Conservation (phyloP, 2,329 filamentous ascomycete species). For the Nannizzia gypsea region DNA sequence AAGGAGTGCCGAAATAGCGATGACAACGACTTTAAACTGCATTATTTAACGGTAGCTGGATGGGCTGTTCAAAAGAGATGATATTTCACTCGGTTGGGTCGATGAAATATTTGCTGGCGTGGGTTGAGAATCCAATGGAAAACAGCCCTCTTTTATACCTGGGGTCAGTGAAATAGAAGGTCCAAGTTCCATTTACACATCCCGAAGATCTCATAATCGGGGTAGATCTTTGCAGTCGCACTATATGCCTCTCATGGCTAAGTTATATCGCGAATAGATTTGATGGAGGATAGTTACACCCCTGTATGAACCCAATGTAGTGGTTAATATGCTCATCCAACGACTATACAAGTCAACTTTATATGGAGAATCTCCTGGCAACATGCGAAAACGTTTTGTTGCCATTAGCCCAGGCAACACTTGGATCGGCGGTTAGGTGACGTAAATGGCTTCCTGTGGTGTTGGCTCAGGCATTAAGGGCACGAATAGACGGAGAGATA, state of each 20-base stretch:
- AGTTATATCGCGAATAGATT: no score
- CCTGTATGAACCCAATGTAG: no score
- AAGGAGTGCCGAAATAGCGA: neutral
- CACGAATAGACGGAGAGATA: no score
- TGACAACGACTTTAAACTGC: neutral
- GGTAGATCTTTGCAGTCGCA: no score
- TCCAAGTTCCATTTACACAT: no score
- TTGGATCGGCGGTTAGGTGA: neutral
- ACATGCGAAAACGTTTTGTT: neutral
- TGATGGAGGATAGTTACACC: no score
- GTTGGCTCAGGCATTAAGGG: neutral
- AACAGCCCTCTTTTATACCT: neutral
- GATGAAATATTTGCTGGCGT: neutral
- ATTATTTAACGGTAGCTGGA: neutral
- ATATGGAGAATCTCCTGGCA: neutral
- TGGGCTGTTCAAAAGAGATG: neutral
- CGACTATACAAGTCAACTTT: no score
- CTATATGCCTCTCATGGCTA: no score
- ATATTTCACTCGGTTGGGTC: neutral
- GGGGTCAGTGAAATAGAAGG: neutral
- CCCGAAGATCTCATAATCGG: no score
- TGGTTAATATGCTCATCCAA: no score
- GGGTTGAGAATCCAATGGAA: neutral
- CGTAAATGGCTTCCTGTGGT: neutral
- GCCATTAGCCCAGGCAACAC: neutral